phyloP scores from a whole-genome alignment of 805 yeast species.

The Starmerella floris region DNA sequence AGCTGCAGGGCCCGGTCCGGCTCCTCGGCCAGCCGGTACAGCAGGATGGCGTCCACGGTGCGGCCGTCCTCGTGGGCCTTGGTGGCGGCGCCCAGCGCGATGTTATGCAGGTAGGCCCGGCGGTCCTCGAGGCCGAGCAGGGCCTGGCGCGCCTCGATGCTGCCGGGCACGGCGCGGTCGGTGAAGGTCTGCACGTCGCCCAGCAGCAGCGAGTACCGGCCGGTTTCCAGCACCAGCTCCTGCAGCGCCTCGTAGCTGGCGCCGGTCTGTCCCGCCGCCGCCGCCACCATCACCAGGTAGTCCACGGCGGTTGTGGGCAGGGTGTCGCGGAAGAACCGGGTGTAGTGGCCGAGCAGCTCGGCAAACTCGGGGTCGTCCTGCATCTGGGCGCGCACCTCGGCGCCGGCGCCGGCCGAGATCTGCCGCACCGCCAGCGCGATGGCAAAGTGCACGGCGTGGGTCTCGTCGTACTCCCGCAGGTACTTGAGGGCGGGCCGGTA shows the following conservation, averaged over 20 bases:
- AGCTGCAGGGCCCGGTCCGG: constrained; percentile 65
- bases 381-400: constrained; percentile 16
- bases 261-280: constrained; percentile 34
- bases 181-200: constrained; percentile 52
- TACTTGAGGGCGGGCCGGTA: constrained; percentile 69
- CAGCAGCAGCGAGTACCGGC: constrained; percentile 66
- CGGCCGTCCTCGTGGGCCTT: constrained; percentile 88
- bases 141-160: constrained; percentile 62
- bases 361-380: constrained; percentile 27
- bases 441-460: constrained; percentile 81
- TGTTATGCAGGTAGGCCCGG: constrained; percentile 48
- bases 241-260: constrained; percentile 66
- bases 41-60: constrained; percentile 64
- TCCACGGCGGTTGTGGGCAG: constrained; percentile 91
- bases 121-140: constrained; percentile 48
- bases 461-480: constrained; percentile 48
- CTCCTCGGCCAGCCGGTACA: constrained; percentile 81
- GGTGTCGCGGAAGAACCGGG: constrained; percentile 65
- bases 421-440: constrained; percentile 41
- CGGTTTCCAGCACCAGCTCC: constrained; percentile 71
- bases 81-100: constrained; percentile 73
- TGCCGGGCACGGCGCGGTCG: constrained; percentile 70
- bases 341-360: constrained; percentile 55
- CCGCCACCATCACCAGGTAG: constrained; percentile 59
- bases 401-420: constrained; percentile 32